Evolutionary conservation across 805 yeast genomes (phyloP).

Genomic region (Yarrowia sp.): DNA sequence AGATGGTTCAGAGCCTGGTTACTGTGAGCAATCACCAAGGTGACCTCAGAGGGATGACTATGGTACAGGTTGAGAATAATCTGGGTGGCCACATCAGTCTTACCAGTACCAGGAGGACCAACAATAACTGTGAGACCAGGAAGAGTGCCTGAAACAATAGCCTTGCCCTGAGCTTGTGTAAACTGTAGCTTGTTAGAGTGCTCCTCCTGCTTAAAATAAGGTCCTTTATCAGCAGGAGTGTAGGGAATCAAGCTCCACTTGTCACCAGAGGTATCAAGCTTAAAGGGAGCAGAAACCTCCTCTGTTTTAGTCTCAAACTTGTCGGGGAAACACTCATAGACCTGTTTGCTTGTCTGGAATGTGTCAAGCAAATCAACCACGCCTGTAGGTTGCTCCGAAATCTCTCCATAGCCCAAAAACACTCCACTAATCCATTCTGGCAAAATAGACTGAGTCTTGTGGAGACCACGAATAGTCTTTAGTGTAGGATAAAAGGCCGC

Average conservation of each 20-base stretch:
- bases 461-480: constrained; percentile 26
- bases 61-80: constrained; percentile 31
- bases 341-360: constrained; percentile 32
- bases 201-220: constrained; percentile 25
- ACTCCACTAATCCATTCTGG: constrained; percentile 41
- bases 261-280: constrained; percentile 5
- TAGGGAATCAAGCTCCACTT: constrained; percentile 19
- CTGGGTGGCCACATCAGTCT: constrained; percentile 38
- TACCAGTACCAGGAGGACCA: constrained; percentile 81
- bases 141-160: constrained; percentile 33
- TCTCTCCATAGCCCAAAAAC: constrained; percentile 39
- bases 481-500: constrained; percentile 32
- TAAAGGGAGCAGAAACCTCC: constrained; percentile 12
- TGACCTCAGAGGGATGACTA: constrained; percentile 34
- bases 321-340: constrained; percentile 26
- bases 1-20: constrained; percentile 33
- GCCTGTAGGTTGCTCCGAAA: constrained; percentile 16
- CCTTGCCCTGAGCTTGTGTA: constrained; percentile 33
- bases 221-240: constrained; percentile 28
- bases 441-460: constrained; percentile 21
- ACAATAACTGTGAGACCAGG: constrained; percentile 61
- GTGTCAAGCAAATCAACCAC: constrained; percentile 32
- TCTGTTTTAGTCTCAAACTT: not conserved
- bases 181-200: constrained; percentile 28
- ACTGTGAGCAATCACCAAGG: constrained; percentile 36